Conservation (phyloP, 352 stramenopile genomes). For the Phytophthora pinifolia region DNA sequence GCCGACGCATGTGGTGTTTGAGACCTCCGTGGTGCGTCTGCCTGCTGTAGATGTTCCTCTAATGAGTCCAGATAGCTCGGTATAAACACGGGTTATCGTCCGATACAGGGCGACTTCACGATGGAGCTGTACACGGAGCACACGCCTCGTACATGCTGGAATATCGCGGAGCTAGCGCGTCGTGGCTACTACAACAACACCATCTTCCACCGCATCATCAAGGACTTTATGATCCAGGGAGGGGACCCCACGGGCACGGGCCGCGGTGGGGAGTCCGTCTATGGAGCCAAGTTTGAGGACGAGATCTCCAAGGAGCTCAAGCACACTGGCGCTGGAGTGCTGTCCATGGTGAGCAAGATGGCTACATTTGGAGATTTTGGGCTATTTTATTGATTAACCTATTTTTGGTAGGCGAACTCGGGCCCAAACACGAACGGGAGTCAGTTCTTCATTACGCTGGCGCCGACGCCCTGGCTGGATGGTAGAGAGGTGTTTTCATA, state of each 20-base stretch:
- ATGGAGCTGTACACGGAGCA: conserved; percentile 94
- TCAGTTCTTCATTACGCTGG: conserved; percentile 95
- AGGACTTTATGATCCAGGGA: conserved; percentile 97
- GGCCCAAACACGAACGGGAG: conserved; percentile 92
- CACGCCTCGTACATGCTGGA: conserved; percentile 92
- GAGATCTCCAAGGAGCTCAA: conserved; percentile 93
- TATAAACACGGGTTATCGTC: background rate
- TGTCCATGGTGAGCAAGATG: conserved; percentile 72
- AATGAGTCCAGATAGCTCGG: background rate
- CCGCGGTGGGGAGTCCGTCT: conserved; percentile 91
- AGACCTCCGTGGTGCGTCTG: conserved; percentile 73
- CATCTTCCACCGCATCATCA: conserved; percentile 96
- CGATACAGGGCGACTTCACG: conserved; percentile 80
- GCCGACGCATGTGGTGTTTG: conserved; percentile 81
- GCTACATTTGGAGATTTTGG: background rate
- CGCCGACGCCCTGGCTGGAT: conserved; percentile 93
- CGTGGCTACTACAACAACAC: conserved; percentile 96
- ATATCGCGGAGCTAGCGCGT: conserved; percentile 90
- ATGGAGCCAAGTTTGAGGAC: conserved; percentile 93
- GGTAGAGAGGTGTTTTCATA: conserved; percentile 37
- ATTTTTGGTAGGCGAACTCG: conserved; percentile 72
- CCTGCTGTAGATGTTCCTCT: background rate
- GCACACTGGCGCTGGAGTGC: conserved; percentile 91
- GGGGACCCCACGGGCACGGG: conserved; percentile 94
- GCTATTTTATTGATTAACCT: background rate